These are phyloP conservation scores for Komagataella mondaviorum DNA, from an alignment of 805 yeast species.

Conservation along the genomic window DNA sequence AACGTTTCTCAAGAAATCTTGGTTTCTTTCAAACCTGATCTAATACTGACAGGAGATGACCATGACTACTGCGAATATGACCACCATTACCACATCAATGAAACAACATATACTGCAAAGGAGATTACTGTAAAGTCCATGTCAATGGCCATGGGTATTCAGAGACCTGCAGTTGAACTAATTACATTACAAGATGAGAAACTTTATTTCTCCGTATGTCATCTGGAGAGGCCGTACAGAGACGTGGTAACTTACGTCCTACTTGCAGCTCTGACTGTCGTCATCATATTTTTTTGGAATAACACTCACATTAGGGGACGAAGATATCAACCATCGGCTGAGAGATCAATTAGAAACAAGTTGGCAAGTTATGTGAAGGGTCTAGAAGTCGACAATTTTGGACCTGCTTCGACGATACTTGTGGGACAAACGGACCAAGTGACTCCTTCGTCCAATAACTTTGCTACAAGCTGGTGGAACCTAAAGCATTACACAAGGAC, in stretches of 20 bases:
- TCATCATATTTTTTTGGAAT: slow-evolving; percentile 2
- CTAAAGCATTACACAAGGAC: neutral
- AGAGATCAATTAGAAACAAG: neutral
- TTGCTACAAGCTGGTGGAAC: neutral
- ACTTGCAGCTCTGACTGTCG: slow-evolving; percentile 17
- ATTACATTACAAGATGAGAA: slow-evolving; percentile 9
- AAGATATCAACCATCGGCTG: neutral
- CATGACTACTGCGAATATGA: slow-evolving; percentile 83
- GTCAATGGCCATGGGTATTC: slow-evolving; percentile 81
- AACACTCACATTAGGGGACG: neutral
- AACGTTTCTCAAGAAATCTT: slow-evolving; percentile 46
- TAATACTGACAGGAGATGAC: slow-evolving; percentile 88
- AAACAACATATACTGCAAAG: slow-evolving; percentile 9
- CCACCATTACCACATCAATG: slow-evolving; percentile 25
- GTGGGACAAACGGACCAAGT: neutral
- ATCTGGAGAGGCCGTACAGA: slow-evolving; percentile 30
- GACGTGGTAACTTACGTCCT: slow-evolving; percentile 24
- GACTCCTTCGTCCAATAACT: neutral
- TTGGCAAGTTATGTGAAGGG: neutral
- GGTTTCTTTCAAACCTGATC: slow-evolving; percentile 41
- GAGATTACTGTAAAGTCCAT: slow-evolving; percentile 80
- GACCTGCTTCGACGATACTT: neutral
- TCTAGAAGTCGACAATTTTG: neutral
- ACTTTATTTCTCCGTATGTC: slow-evolving; percentile 24
- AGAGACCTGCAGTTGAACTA: slow-evolving; percentile 21